Base-by-base conservation (phyloP, 225 moss, liverwort and hornwort species). In the Marchantia polymorpha region DNA sequence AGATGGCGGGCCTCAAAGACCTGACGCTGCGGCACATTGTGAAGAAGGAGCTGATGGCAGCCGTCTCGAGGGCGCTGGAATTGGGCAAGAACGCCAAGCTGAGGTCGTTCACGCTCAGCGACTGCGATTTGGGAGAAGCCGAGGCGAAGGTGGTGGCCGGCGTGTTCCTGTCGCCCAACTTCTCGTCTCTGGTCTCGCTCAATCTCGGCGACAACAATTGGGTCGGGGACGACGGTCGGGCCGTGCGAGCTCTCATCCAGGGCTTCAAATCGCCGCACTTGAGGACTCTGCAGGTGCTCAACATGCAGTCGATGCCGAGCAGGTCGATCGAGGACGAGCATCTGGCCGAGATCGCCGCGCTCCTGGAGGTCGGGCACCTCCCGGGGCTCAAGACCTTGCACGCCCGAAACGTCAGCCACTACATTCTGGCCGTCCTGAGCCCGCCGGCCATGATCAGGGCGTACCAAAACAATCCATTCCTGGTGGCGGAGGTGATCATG, bases 171-270 rank as follows among this genome's bases (percentile, higher is more conserved):
- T 71, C 49, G 49, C 7, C 70, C 19, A 71, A 22, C 70, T 71
- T 71, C 12, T 71, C 70, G 49, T 71, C 70, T 16, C 49, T 71
- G 49, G 15, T 48, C 15, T 71, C 49, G 22, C 31, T 71, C 49
- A 71, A 4, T 71, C 49, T 49, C 49, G 70, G 70, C 11, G 48
- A 49, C 30, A 71, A 71, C 49, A 71, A 71, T 7, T 71, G 70
- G 70, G 20, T 71, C 49, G 70, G 70, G 20, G 70, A 71, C 31
- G 70, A 71, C 48, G 70, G 70, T n/a, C 17, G n/a, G 20, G 70
- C 70, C 14, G 22, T 71, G 12, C 20, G 20, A 71, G 70, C 20
- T 3, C 39, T 49, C 12, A 71, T 71, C n/a, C 0, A 71, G 8
- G 70, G 70, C 16, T 69, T 69, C 39, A 69, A 47, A 69, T 71